These are phyloP conservation scores for Apiotrichum brassicae DNA, from an alignment of 1,284 basidiomycete species.

Conservation along the genomic window DNA sequence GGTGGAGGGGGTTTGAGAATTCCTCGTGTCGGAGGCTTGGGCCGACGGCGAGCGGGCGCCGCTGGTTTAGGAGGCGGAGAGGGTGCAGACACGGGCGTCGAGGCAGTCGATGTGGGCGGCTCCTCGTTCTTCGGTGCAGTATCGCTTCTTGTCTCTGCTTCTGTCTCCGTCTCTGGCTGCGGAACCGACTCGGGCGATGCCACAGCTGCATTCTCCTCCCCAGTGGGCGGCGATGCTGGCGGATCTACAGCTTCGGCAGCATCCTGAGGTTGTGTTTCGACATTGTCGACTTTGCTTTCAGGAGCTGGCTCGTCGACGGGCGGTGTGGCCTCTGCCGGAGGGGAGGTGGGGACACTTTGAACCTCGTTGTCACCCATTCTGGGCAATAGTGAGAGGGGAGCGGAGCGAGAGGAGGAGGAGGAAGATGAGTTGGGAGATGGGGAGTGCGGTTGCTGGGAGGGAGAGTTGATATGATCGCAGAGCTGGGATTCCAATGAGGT, in stretches of 20 bases:
- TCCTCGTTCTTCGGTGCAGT: background rate
- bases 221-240: background rate
- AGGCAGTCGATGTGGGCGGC: background rate
- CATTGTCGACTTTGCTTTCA: background rate
- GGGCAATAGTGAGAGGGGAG: background rate
- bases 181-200: too few species aligned
- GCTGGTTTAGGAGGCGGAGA: slow-evolving; percentile 6
- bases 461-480: too few species aligned
- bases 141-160: too few species aligned
- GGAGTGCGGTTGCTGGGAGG: background rate
- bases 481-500: too few species aligned
- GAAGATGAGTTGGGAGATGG: background rate
- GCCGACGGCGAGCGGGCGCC: slow-evolving; percentile 30
- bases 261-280: background rate
- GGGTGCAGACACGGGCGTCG: slow-evolving; percentile 3
- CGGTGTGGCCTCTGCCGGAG: background rate
- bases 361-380: slow-evolving; percentile 9
- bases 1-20: slow-evolving; percentile 47
- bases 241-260: background rate
- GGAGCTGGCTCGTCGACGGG: background rate
- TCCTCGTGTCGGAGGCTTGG: slow-evolving; percentile 41
- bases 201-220: background rate
- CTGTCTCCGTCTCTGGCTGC: background rate
- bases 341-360: background rate
- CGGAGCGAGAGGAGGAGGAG: background rate